phyloP scores from a whole-genome alignment of 106 monocot species.

The Hemerocallis citrina region DNA sequence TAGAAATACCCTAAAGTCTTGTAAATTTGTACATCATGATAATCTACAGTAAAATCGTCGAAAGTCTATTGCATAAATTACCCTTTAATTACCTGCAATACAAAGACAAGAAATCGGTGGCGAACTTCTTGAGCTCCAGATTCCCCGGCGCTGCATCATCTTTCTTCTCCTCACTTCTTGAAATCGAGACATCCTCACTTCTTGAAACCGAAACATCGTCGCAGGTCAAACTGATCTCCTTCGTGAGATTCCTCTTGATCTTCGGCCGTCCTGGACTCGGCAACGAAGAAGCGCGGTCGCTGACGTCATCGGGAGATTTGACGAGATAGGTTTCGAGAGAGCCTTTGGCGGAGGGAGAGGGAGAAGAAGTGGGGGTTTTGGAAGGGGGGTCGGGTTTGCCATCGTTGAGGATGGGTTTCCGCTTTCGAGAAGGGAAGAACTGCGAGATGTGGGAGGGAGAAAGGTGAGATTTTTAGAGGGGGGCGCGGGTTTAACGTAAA shows the following conservation, averaged over 20 bases:
- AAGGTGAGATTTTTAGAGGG: not conserved
- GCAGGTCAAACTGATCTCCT: conserved; percentile 20
- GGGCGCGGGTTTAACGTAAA: conserved; percentile 1
- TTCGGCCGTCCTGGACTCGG: not conserved
- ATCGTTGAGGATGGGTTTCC: conserved; percentile 29
- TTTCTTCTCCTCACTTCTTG: not conserved
- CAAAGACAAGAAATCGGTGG: conserved; percentile 75
- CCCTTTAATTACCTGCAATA: conserved; percentile 71
- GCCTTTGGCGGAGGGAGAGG: conserved; percentile 29
- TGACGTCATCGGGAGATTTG: conserved; percentile 35
- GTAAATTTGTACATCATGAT: not conserved
- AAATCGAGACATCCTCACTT: not conserved
- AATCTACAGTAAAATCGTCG: not conserved
- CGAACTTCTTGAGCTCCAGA: conserved; percentile 63
- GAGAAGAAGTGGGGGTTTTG: conserved; percentile 12
- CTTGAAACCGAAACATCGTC: not conserved
- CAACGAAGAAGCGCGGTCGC: not conserved
- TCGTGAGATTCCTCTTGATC: conserved; percentile 42
- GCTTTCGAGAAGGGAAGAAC: conserved; percentile 60
- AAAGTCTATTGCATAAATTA: not conserved
- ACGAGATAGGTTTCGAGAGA: conserved; percentile 16
- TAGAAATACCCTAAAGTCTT: too few species aligned
- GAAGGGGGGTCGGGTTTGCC: conserved; percentile 17
- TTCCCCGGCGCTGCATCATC: not conserved
- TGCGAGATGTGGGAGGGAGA: conserved; percentile 4